These are phyloP conservation scores for Bromus sterilis DNA, from an alignment of 176 grass and related monocot species.

Conservation along the genomic window DNA sequence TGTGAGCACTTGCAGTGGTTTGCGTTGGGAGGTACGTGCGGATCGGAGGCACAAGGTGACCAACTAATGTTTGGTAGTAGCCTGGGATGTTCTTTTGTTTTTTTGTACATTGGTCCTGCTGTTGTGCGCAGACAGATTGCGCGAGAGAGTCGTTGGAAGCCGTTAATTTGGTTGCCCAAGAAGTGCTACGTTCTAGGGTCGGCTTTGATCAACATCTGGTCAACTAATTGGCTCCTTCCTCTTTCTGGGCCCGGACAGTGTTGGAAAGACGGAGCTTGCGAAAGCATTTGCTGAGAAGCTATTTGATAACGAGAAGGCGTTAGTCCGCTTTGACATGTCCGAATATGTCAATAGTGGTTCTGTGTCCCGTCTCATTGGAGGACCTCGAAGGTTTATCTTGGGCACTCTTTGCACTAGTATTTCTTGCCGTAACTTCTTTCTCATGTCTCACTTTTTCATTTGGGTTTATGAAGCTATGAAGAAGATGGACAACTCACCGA, in stretches of 20 bases:
- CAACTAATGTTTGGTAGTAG: too few relatives aligned
- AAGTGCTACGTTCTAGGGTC: too few relatives aligned
- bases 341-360: not conserved
- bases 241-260: conserved; percentile 31
- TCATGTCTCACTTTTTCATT: not conserved
- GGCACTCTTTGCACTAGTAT: not conserved
- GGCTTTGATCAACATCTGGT: too few relatives aligned
- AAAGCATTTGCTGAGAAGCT: conserved; percentile 33
- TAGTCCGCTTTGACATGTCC: conserved; percentile 34
- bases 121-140: too few relatives aligned
- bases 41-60: too few relatives aligned
- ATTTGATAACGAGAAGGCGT: not conserved
- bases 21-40: too few relatives aligned
- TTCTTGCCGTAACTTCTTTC: not conserved
- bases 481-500: not conserved
- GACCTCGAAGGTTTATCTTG: conserved; percentile 11
- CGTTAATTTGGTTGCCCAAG: too few relatives aligned
- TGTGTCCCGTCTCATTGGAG: conserved; percentile 15
- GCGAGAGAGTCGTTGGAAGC: too few relatives aligned
- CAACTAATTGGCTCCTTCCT: not conserved
- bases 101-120: too few relatives aligned
- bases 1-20: too few relatives aligned
- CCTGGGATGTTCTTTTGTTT: too few relatives aligned
- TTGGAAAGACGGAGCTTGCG: conserved; percentile 44
- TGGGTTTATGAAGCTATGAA: not conserved